Conservation (phyloP, 2,329 filamentous ascomycete species). For the Neofusicoccum sp. region DNA sequence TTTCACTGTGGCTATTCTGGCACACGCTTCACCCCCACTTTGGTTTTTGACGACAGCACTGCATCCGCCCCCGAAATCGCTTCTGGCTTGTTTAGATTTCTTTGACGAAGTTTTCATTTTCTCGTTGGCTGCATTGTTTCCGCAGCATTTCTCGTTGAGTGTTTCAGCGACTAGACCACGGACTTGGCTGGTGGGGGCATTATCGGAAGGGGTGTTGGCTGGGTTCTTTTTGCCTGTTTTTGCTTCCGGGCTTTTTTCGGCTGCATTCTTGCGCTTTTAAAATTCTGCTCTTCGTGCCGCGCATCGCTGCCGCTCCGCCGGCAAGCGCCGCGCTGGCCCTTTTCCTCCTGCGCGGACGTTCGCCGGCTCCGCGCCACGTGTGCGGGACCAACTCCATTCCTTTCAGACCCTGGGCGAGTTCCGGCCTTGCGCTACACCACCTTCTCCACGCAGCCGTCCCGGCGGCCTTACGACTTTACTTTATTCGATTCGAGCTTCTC, state of each 20-base stretch:
- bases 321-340: conserved; percentile 16
- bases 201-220: conserved; percentile 20
- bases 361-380: conserved; percentile 14
- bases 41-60: conserved; percentile 20
- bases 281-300: conserved; percentile 18
- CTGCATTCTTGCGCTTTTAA: conserved; percentile 20
- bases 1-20: neutral
- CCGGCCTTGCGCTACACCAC: neutral
- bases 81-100: conserved; percentile 21
- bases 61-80: conserved; percentile 19
- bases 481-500: conserved; percentile 9
- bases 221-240: conserved; percentile 6
- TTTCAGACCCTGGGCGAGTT: conserved; percentile 2
- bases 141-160: conserved; percentile 16
- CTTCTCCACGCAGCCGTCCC: conserved; percentile 1
- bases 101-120: conserved; percentile 17
- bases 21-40: conserved; percentile 9
- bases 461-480: conserved; percentile 6
- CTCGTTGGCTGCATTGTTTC: conserved; percentile 7
- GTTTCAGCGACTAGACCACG: conserved; percentile 21
- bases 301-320: conserved; percentile 5
- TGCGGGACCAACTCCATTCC: conserved; percentile 8
- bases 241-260: conserved; percentile 19
- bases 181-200: conserved; percentile 18
- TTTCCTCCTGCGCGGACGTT: neutral